phyloP scores from a whole-genome alignment of 2,329 filamentous ascomycete species.

The Leptographium radiaticola region DNA sequence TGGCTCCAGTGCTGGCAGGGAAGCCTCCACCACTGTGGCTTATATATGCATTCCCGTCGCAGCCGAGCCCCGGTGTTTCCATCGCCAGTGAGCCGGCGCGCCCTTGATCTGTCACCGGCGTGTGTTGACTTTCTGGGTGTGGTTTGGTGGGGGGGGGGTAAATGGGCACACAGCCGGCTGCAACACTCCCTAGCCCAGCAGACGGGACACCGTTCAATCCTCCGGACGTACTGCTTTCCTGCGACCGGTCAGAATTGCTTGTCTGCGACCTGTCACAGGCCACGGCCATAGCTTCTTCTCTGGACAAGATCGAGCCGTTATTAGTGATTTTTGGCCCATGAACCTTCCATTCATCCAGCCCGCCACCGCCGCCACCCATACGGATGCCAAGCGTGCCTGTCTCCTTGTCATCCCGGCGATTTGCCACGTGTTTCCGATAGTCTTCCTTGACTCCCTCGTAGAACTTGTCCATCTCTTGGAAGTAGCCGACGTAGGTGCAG shows the following conservation, averaged over 20 bases:
- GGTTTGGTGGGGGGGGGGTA: not conserved
- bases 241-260: constrained; percentile 12
- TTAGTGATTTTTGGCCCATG: constrained; percentile 26
- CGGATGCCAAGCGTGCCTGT: constrained; percentile 25
- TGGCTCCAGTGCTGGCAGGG: not conserved
- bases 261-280: constrained; percentile 16
- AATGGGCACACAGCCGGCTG: not conserved
- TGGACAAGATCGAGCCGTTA: constrained; percentile 26
- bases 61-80: not conserved
- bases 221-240: constrained; percentile 13
- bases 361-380: constrained; percentile 32
- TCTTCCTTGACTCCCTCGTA: constrained; percentile 38
- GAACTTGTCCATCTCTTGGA: constrained; percentile 39
- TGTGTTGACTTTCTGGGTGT: too few relatives aligned
- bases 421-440: constrained; percentile 21
- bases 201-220: constrained; percentile 12
- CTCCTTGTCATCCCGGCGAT: not conserved
- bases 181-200: constrained; percentile 13
- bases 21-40: not conserved
- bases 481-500: constrained; percentile 38
- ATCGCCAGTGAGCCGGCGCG: not conserved
- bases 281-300: constrained; percentile 13
- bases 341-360: constrained; percentile 40
- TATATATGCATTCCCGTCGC: not conserved
- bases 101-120: not conserved